Conservation (phyloP, 495 filamentous ascomycete genomes). For the Daldinia bambusicola region DNA sequence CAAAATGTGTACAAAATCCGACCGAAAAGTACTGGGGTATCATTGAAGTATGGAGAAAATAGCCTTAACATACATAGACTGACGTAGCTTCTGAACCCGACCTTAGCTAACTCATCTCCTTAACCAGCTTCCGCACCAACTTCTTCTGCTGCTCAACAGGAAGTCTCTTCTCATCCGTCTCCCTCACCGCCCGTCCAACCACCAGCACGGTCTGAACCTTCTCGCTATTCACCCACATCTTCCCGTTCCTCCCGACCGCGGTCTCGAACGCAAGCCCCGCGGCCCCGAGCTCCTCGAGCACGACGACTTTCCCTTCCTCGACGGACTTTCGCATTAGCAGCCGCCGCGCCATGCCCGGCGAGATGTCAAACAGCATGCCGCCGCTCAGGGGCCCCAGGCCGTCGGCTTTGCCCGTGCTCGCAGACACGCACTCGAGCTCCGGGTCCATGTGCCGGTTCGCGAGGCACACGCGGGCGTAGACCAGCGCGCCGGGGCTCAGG, state of each 20-base stretch:
- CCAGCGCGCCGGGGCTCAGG: slow-evolving; percentile 75
- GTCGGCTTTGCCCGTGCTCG: slow-evolving; percentile 86
- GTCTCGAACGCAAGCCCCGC: slow-evolving; percentile 86
- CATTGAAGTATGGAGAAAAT: slow-evolving; percentile 37
- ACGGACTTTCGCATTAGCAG: slow-evolving; percentile 72
- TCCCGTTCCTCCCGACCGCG: slow-evolving; percentile 93
- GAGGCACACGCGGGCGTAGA: slow-evolving; percentile 83
- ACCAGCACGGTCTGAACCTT: slow-evolving; percentile 71
- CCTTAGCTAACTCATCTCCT: slow-evolving; percentile 53
- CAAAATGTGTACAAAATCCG: background rate
- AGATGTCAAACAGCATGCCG: slow-evolving; percentile 88
- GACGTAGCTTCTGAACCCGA: slow-evolving; percentile 1
- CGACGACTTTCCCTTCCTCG: slow-evolving; percentile 72
- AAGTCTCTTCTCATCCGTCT: slow-evolving; percentile 76
- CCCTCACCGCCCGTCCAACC: slow-evolving; percentile 81
- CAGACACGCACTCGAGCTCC: slow-evolving; percentile 88
- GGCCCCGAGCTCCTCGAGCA: slow-evolving; percentile 85
- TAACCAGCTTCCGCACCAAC: slow-evolving; percentile 72
- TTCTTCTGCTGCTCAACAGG: slow-evolving; percentile 80
- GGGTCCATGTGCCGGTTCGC: slow-evolving; percentile 85
- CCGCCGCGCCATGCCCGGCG: slow-evolving; percentile 80
- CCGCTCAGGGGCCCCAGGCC: slow-evolving; percentile 86
- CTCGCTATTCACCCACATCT: slow-evolving; percentile 86
- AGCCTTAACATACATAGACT: slow-evolving; percentile 12
- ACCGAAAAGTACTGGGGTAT: slow-evolving; percentile 31